A percentile compares a stretch with the other conserved stretches of the same genome.
These are phyloP conservation scores for Pezicula rhizophila DNA, from an alignment of 2,329 filamentous ascomycete species.

Conservation along the genomic window DNA sequence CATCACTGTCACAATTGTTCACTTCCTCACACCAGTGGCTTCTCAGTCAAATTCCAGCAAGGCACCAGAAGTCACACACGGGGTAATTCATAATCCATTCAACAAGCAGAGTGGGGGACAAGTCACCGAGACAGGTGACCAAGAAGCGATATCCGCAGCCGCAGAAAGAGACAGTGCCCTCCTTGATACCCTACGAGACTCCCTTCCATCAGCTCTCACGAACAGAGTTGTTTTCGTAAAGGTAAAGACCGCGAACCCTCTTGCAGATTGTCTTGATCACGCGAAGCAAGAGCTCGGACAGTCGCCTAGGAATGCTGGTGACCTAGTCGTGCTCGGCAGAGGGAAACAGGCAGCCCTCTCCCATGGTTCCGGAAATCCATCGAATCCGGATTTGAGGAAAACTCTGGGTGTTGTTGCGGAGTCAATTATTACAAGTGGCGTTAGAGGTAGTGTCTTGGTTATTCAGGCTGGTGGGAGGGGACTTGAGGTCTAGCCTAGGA, in stretches of 20 bases:
- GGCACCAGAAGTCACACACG: slow-evolving; percentile 8
- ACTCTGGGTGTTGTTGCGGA: slow-evolving; percentile 56
- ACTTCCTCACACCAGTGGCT: slow-evolving; percentile 36
- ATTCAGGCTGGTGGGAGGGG: slow-evolving; percentile 48
- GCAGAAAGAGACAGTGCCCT: slow-evolving; percentile 37
- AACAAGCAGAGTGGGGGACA: background rate
- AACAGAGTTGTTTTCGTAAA: slow-evolving; percentile 53
- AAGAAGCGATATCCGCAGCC: slow-evolving; percentile 16
- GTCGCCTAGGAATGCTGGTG: slow-evolving; percentile 59
- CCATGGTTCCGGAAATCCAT: slow-evolving; percentile 16
- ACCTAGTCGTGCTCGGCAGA: slow-evolving; percentile 63
- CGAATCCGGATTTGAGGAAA: slow-evolving; percentile 37
- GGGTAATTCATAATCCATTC: background rate
- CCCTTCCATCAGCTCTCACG: slow-evolving; percentile 43
- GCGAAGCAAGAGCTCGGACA: slow-evolving; percentile 56
- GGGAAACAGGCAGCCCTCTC: slow-evolving; percentile 16
- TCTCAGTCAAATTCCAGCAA: slow-evolving; percentile 9
- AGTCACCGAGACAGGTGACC: slow-evolving; percentile 15
- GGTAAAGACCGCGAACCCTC: slow-evolving; percentile 34
- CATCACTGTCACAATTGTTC: slow-evolving; percentile 71
- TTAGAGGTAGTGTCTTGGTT: slow-evolving; percentile 64
- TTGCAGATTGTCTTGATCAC: slow-evolving; percentile 37
- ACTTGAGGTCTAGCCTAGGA: slow-evolving; percentile 5
- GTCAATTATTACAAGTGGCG: slow-evolving; percentile 48
- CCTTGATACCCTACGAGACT: slow-evolving; percentile 50